A percentile compares a stretch with the other conserved stretches of the same genome.
phyloP scores from a whole-genome alignment of 106 monocot genomes.

The Alisma plantagoaquatica region DNA sequence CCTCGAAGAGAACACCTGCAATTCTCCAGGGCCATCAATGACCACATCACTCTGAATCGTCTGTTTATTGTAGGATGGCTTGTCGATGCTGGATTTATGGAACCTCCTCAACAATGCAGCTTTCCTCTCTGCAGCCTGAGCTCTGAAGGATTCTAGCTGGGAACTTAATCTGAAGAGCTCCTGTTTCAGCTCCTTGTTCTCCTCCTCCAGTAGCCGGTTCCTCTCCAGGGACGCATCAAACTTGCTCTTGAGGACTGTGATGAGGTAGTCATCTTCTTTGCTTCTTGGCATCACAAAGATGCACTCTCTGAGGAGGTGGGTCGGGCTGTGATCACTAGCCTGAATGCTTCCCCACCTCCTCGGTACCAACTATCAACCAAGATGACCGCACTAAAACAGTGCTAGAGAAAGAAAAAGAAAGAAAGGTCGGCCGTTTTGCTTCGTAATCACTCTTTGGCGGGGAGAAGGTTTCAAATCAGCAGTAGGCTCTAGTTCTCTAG shows the following conservation, averaged over 20 bases:
- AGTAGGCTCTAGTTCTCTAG: too few relatives aligned
- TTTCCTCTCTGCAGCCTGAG: constrained; percentile 21
- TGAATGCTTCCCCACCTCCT: too few relatives aligned
- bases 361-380: too few relatives aligned
- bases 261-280: constrained; percentile 16
- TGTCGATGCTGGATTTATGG: constrained; percentile 6
- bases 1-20: neutral
- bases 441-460: too few relatives aligned
- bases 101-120: constrained; percentile 20
- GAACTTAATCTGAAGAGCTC: constrained; percentile 16
- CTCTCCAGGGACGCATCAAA: constrained; percentile 23
- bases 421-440: too few relatives aligned
- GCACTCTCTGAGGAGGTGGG: too few relatives aligned
- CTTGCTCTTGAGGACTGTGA: constrained; percentile 18
- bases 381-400: too few relatives aligned
- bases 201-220: constrained; percentile 26
- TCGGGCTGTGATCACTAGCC: too few relatives aligned
- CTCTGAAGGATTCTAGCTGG: constrained; percentile 12
- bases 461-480: too few relatives aligned
- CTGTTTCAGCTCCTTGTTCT: constrained; percentile 32
- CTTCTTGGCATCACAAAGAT: too few relatives aligned
- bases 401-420: too few relatives aligned
- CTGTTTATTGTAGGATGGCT: constrained; percentile 20
- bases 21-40: neutral
- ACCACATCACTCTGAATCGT: neutral